Evolutionary conservation across 1,284 basidiomycete species (phyloP), one percentile per base, ranked within the genome.

Genomic region (Pseudozyma pruni): DNA sequence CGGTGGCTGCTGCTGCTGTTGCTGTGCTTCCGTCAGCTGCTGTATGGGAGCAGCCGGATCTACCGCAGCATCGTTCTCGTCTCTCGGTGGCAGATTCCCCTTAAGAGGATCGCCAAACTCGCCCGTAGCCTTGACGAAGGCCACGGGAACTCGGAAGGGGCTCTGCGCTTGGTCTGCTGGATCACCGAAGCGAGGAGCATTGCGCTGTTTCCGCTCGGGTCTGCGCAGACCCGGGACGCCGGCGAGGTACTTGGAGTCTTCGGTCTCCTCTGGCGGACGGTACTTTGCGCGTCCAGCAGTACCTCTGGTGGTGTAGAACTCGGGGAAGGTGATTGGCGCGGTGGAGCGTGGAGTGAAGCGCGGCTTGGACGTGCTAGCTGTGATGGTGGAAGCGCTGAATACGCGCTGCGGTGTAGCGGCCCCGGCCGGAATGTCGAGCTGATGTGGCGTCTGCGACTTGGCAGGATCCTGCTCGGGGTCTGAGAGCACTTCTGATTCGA

Each of bases 101-200:
- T 68, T 60, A 40, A 63, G 56, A 11, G 59, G 67, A 46, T 63
- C 60, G 20, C 53, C 51, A 23, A 53, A 72, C 37, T 63, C 61
- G 43, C 74, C 74, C 1, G 64, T 58, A 1, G 72, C 50, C 50
- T 76, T 74, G 59, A 75, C 74, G 39, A 78, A 78, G 11, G 67
- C 45, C 19, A 76, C 57, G 11, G 75, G 74, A 17, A 51, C 52
- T n/a, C 70, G 34, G 35, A 76, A 66, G 9, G 58, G 49, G 23
- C 39, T 58, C 31, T 57, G 53, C 9, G 51, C 43, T 19, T 43
- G 9, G 19, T 61, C 54, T 0, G 72, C 72, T 8, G 66, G 68
- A 20, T 69, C 66, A 11, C 61, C 67, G 20, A 59, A 60, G 37
- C 60, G 72, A 16, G 56, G 31, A 17, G 11, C 23, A 20, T 57